phyloP scores from a whole-genome alignment of 2,329 filamentous ascomycete species.

The Lecanicillium sp. region DNA sequence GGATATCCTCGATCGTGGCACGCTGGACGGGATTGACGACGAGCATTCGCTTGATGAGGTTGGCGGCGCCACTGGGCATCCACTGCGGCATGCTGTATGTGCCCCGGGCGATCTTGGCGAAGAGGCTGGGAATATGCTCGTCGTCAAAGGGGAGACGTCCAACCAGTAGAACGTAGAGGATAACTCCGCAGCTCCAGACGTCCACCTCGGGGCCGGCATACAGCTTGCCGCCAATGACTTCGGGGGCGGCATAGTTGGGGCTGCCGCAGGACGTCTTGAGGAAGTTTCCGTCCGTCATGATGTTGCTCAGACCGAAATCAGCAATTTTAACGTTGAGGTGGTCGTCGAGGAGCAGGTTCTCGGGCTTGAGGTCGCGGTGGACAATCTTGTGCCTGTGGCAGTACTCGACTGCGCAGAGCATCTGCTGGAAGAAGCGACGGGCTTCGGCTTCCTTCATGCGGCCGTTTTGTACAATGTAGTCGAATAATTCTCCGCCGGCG shows the following conservation, averaged over 20 bases:
- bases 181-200: slow-evolving; percentile 95
- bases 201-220: slow-evolving; percentile 97
- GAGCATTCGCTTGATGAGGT: slow-evolving; percentile 85
- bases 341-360: slow-evolving; percentile 91
- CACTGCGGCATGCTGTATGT: slow-evolving; percentile 90
- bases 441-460: slow-evolving; percentile 86
- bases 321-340: slow-evolving; percentile 98
- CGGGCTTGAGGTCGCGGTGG: slow-evolving; percentile 93
- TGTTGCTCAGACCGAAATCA: slow-evolving; percentile 97
- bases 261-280: slow-evolving; percentile 97
- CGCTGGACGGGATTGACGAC: slow-evolving; percentile 92
- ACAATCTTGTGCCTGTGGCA: slow-evolving; percentile 99
- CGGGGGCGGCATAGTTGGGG: slow-evolving; percentile 95
- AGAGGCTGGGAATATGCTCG: slow-evolving; percentile 94
- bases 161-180: slow-evolving; percentile 76
- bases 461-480: slow-evolving; percentile 94
- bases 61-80: slow-evolving; percentile 76
- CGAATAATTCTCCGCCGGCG: slow-evolving; percentile 91
- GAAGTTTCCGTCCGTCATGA: slow-evolving; percentile 99
- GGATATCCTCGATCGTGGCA: slow-evolving; percentile 89
- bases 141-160: slow-evolving; percentile 92
- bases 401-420: slow-evolving; percentile 97
- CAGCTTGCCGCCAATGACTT: slow-evolving; percentile 95
- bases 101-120: slow-evolving; percentile 94
- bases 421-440: slow-evolving; percentile 98